Evolutionary conservation across 352 stramenopile genomes (phyloP).

Genomic region (Phytophthora parvispora): DNA sequence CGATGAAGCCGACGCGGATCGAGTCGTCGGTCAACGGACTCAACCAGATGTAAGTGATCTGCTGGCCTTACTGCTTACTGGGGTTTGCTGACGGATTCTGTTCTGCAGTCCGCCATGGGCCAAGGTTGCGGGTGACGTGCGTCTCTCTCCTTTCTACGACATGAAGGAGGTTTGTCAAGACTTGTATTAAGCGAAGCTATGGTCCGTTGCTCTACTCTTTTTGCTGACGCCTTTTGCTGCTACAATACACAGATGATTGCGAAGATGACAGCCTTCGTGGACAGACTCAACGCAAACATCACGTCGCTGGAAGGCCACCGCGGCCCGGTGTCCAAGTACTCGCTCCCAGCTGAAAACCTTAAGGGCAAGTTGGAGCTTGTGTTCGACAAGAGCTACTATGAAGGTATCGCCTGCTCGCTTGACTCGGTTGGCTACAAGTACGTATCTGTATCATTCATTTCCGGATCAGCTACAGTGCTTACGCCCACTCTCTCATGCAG

Average conservation of each 20-base stretch:
- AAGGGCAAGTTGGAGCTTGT: conserved; percentile 90
- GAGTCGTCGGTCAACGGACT: conserved; percentile 83
- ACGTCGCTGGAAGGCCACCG: conserved; percentile 82
- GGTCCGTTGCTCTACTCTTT: too few relatives aligned
- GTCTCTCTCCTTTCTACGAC: conserved; percentile 94
- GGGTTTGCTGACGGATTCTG: not conserved
- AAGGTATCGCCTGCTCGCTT: conserved; percentile 95
- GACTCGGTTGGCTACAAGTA: conserved; percentile 91
- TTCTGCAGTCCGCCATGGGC: conserved; percentile 84
- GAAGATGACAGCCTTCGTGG: conserved; percentile 88
- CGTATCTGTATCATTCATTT: not conserved
- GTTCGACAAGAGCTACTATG: conserved; percentile 84
- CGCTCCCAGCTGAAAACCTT: conserved; percentile 81
- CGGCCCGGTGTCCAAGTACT: conserved; percentile 94
- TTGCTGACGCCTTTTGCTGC: not conserved
- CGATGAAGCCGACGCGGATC: conserved; percentile 91
- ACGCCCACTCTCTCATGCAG: conserved; percentile 17
- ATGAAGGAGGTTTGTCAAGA: conserved; percentile 75
- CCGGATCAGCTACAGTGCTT: not conserved
- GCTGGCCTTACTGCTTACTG: too few relatives aligned
- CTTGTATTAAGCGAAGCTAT: not conserved
- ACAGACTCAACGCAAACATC: conserved; percentile 89
- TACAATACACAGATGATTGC: conserved; percentile 53
- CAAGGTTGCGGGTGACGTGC: conserved; percentile 93
- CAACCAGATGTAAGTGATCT: conserved; percentile 80